These are phyloP conservation scores for Paraleonurus japonicus DNA, from an alignment of 257 asterid species.

Conservation along the genomic window DNA sequence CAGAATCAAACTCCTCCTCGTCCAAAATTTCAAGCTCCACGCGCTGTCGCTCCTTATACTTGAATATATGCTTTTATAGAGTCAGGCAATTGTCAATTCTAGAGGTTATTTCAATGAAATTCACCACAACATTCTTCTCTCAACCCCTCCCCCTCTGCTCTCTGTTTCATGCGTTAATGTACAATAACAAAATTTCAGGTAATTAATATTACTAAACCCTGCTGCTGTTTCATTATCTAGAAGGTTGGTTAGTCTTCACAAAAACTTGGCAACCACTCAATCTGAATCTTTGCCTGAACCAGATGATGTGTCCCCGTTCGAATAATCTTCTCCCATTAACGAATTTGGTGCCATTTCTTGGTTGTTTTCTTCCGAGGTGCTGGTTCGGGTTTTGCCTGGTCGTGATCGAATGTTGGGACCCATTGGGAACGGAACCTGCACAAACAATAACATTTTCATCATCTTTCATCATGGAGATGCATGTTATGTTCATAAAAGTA, in stretches of 20 bases:
- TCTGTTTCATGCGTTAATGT: slow-evolving; percentile 52
- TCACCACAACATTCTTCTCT: slow-evolving; percentile 30
- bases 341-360: slow-evolving; percentile 49
- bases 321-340: slow-evolving; percentile 50
- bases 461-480: no score
- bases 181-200: slow-evolving; percentile 61
- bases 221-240: slow-evolving; percentile 42
- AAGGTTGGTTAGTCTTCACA: slow-evolving; percentile 69
- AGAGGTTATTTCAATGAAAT: slow-evolving; percentile 29
- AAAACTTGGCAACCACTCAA: slow-evolving; percentile 46
- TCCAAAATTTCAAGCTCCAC: slow-evolving; percentile 80
- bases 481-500: no score
- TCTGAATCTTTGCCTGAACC: slow-evolving; percentile 70
- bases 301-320: slow-evolving; percentile 59
- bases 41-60: slow-evolving; percentile 37
- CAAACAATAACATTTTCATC: not conserved
- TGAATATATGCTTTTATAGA: slow-evolving; percentile 27
- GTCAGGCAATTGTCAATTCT: slow-evolving; percentile 40
- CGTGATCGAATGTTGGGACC: slow-evolving; percentile 82
- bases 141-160: slow-evolving; percentile 36
- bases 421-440: slow-evolving; percentile 98
- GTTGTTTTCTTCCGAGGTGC: slow-evolving; percentile 57
- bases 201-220: slow-evolving; percentile 29
- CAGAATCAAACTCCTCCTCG: slow-evolving; percentile 35
- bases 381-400: slow-evolving; percentile 57